Evolutionary conservation across 1,284 basidiomycete genomes (phyloP).

Genomic region (Taiwanofungus camphoratus): DNA sequence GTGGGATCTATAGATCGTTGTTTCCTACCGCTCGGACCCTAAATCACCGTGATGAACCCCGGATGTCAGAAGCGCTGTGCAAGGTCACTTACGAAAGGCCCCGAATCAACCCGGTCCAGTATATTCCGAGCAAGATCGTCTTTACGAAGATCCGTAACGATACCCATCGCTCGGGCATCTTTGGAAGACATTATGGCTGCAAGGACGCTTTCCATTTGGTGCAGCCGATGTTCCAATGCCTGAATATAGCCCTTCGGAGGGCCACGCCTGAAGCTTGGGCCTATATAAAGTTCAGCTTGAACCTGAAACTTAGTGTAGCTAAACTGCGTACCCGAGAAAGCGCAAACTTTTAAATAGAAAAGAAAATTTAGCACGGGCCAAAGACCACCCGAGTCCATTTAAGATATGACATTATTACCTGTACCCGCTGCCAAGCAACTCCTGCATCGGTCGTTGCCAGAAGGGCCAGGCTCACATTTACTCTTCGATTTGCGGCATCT

Average conservation of each 20-base stretch:
- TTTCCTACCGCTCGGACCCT: conserved; percentile 61
- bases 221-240: conserved; percentile 82
- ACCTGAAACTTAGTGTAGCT: neutral
- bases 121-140: conserved; percentile 71
- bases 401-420: conserved; percentile 34
- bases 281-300: conserved; percentile 29
- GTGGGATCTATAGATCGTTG: conserved; percentile 43
- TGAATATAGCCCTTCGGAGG: conserved; percentile 89
- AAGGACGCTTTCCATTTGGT: conserved; percentile 81
- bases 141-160: conserved; percentile 64
- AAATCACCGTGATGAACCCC: neutral
- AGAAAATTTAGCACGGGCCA: conserved; percentile 5
- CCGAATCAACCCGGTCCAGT: conserved; percentile 63
- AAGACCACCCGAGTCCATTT: conserved; percentile 2
- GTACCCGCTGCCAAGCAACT: conserved; percentile 60
- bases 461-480: conserved; percentile 65
- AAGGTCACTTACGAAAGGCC: conserved; percentile 57
- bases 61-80: neutral
- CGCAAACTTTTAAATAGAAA: conserved; percentile 47
- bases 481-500: conserved; percentile 83
- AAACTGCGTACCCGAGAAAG: conserved; percentile 57
- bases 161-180: conserved; percentile 50
- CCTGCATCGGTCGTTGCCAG: conserved; percentile 51
- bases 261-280: conserved; percentile 75
- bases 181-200: conserved; percentile 72